Conservation (phyloP, 2,329 filamentous ascomycete genomes). For the Paraphoma chrysanthemicola region DNA sequence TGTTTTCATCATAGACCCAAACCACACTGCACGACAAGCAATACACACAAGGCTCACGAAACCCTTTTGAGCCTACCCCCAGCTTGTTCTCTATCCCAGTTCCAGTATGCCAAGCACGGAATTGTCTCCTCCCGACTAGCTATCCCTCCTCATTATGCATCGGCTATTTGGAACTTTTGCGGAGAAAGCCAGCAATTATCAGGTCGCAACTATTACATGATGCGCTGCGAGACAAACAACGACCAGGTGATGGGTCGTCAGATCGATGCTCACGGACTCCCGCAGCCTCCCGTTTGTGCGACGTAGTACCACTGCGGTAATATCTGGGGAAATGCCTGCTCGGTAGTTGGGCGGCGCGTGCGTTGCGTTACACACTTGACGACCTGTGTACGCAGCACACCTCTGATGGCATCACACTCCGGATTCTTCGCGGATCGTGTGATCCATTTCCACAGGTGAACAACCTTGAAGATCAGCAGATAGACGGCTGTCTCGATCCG, state of each 20-base stretch:
- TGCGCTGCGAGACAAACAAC: constrained; percentile 3
- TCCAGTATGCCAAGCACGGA: not conserved
- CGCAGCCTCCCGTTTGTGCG: constrained; percentile 10
- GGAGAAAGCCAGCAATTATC: constrained; percentile 4
- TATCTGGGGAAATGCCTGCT: constrained; percentile 2
- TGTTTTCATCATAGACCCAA: not conserved
- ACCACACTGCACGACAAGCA: not conserved
- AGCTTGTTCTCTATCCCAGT: not conserved
- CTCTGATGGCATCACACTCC: not conserved
- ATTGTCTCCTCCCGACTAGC: not conserved
- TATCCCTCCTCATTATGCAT: not conserved
- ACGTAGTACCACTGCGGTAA: constrained; percentile 12
- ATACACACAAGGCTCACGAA: not conserved
- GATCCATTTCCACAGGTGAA: no score
- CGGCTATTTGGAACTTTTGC: constrained; percentile 9
- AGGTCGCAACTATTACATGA: not conserved
- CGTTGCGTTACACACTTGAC: not conserved
- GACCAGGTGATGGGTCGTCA: constrained; percentile 18
- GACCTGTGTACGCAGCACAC: not conserved
- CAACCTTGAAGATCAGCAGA: no score
- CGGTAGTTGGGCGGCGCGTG: constrained; percentile 1
- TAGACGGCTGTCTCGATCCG: not conserved
- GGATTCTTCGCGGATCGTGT: no score
- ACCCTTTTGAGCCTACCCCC: not conserved
- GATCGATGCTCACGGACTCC: constrained; percentile 5